These are phyloP conservation scores for Biscogniauxia sp. DNA, from an alignment of 2,329 filamentous ascomycete species.

Conservation along the genomic window DNA sequence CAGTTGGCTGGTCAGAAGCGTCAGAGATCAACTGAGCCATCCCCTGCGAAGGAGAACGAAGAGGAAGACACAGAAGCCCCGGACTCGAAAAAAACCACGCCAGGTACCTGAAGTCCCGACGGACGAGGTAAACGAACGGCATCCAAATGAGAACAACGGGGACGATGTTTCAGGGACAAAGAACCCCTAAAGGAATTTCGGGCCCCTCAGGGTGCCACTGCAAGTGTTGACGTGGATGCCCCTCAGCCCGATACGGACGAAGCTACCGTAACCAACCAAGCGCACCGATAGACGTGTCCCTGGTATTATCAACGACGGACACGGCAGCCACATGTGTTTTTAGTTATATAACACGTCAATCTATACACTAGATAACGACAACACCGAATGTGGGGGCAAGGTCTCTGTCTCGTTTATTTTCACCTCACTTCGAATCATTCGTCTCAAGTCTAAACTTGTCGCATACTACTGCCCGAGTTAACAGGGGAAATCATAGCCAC, in stretches of 20 bases:
- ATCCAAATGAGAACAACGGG: neutral
- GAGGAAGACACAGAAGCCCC: neutral
- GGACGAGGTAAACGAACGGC: neutral
- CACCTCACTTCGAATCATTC: neutral
- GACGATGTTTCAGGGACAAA: neutral
- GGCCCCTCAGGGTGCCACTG: neutral
- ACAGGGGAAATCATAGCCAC: neutral
- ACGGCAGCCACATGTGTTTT: neutral
- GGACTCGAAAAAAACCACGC: slow-evolving; percentile 1
- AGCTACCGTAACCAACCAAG: neutral
- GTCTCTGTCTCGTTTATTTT: neutral
- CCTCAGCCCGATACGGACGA: neutral
- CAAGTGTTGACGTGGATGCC: neutral
- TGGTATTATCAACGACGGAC: neutral
- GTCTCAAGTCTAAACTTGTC: neutral
- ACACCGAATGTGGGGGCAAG: neutral
- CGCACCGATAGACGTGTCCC: neutral
- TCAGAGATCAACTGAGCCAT: slow-evolving; percentile 2
- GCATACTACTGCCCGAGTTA: neutral
- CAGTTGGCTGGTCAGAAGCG: slow-evolving; percentile 13
- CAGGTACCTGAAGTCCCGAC: neutral
- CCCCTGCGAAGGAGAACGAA: neutral
- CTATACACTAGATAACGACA: neutral
- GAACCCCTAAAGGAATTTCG: neutral
- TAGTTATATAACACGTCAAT: neutral